phyloP scores from a whole-genome alignment of 495 filamentous ascomycete genomes.

The Aspergillus hancockii region DNA sequence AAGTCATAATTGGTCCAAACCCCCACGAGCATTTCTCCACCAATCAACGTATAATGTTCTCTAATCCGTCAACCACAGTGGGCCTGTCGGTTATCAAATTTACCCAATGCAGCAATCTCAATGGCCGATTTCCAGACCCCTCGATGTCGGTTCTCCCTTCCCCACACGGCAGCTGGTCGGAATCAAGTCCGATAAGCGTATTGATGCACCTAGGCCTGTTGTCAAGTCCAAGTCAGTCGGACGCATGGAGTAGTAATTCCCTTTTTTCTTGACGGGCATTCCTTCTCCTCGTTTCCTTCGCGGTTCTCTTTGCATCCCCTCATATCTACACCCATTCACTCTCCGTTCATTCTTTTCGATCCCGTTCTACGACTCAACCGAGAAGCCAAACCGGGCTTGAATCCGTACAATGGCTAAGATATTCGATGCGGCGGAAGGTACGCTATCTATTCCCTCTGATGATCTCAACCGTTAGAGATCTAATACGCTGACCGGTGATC shows the following conservation, averaged over 20 bases:
- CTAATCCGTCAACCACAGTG: slow-evolving; percentile 11
- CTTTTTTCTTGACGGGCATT: not conserved
- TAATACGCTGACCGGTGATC: not conserved
- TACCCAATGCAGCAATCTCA: slow-evolving; percentile 28
- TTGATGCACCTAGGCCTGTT: not conserved
- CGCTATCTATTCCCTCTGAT: slow-evolving; percentile 7
- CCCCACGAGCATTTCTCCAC: slow-evolving; percentile 26
- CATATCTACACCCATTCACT: not conserved
- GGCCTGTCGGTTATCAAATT: slow-evolving; percentile 34
- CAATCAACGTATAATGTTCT: slow-evolving; percentile 27
- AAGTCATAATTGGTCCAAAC: not conserved
- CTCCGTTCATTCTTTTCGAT: not conserved
- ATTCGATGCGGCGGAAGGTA: slow-evolving; percentile 50
- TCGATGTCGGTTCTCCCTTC: slow-evolving; percentile 5
- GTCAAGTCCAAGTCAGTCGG: not conserved
- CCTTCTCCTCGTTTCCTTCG: slow-evolving; percentile 3
- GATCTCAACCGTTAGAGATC: not conserved
- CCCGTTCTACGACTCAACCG: not conserved
- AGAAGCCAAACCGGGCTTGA: not conserved
- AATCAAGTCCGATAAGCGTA: slow-evolving; percentile 14
- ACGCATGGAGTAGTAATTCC: not conserved
- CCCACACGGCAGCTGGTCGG: slow-evolving; percentile 27
- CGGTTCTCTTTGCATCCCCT: slow-evolving; percentile 6
- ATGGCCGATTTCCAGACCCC: slow-evolving; percentile 26
- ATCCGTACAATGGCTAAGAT: slow-evolving; percentile 40